Conservation (phyloP, 2,329 filamentous ascomycete genomes). For the Penicillium sp. region DNA sequence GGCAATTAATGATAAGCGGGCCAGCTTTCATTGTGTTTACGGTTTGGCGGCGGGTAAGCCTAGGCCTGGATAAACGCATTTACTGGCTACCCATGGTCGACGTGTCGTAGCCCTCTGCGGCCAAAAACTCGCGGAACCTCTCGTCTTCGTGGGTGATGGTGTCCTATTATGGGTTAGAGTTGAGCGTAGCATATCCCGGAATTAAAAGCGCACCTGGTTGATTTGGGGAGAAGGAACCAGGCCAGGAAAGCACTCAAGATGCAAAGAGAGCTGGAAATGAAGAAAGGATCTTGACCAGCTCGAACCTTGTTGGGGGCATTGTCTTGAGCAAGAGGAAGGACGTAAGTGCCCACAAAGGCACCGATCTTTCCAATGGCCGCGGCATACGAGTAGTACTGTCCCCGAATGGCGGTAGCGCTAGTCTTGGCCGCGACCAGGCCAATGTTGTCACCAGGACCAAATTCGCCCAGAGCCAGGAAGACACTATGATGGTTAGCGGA, state of each 20-base stretch:
- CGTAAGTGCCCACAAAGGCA: constrained; percentile 82
- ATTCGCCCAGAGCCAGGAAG: constrained; percentile 74
- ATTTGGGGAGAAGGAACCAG: constrained; percentile 70
- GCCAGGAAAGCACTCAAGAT: constrained; percentile 70
- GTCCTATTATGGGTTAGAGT: constrained; percentile 54
- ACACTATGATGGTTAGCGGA: constrained; percentile 44
- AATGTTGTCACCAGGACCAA: constrained; percentile 90
- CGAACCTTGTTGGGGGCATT: constrained; percentile 57
- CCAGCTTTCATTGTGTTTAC: not conserved
- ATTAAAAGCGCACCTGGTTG: constrained; percentile 49
- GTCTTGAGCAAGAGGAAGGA: constrained; percentile 70
- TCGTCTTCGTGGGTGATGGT: constrained; percentile 78
- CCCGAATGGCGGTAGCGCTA: constrained; percentile 82
- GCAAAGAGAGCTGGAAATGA: constrained; percentile 75
- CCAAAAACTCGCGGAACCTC: constrained; percentile 72
- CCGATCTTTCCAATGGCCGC: constrained; percentile 50
- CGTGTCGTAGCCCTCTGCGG: constrained; percentile 74
- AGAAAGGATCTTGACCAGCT: constrained; percentile 84
- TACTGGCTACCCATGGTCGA: constrained; percentile 50
- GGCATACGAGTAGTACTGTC: constrained; percentile 64
- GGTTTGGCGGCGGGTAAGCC: not conserved
- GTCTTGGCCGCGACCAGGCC: constrained; percentile 85
- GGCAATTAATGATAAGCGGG: not conserved
- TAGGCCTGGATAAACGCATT: not conserved
- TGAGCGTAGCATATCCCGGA: not conserved